Percentiles rank a stretch among this genome's conserved stretches.
Evolutionary conservation across 306 rosid genomes (phyloP).

Genomic region (Dryas alaskensis): DNA sequence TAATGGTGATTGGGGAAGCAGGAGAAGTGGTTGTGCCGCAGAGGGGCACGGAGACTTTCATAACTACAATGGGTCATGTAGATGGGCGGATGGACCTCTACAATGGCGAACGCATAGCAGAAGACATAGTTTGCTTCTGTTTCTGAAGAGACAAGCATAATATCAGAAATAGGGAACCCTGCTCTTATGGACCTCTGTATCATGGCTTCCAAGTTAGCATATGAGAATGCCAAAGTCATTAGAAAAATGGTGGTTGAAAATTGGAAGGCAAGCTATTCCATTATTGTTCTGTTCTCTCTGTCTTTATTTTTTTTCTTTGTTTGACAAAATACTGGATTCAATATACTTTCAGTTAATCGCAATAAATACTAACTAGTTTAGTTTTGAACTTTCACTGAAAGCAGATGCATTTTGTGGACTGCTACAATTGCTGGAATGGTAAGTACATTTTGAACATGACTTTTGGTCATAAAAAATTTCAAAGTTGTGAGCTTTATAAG

Average conservation of each 20-base stretch:
- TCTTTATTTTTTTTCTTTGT: neutral
- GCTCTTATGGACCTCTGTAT: slow-evolving; percentile 69
- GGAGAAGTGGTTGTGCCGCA: slow-evolving; percentile 54
- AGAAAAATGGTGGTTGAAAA: slow-evolving; percentile 38
- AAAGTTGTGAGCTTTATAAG: neutral
- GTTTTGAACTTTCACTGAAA: slow-evolving; percentile 8
- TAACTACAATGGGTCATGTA: slow-evolving; percentile 62
- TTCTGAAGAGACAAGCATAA: slow-evolving; percentile 21
- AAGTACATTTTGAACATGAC: neutral
- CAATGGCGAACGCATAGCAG: slow-evolving; percentile 25
- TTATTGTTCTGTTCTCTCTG: neutral
- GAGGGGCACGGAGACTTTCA: slow-evolving; percentile 59
- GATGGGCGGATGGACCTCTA: slow-evolving; percentile 51
- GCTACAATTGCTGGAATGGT: slow-evolving; percentile 74
- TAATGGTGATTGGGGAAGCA: slow-evolving; percentile 31
- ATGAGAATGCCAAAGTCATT: slow-evolving; percentile 58
- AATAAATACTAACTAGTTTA: neutral
- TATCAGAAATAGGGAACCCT: slow-evolving; percentile 35
- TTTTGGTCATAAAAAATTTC: neutral
- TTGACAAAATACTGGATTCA: neutral
- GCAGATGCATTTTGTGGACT: slow-evolving; percentile 79
- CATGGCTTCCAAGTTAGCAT: slow-evolving; percentile 74
- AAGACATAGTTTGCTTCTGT: slow-evolving; percentile 23
- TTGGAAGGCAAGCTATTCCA: slow-evolving; percentile 59
- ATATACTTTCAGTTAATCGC: neutral